Evolutionary conservation across 2,329 filamentous ascomycete genomes (phyloP).

Genomic region (Aspergillus bombycis): DNA sequence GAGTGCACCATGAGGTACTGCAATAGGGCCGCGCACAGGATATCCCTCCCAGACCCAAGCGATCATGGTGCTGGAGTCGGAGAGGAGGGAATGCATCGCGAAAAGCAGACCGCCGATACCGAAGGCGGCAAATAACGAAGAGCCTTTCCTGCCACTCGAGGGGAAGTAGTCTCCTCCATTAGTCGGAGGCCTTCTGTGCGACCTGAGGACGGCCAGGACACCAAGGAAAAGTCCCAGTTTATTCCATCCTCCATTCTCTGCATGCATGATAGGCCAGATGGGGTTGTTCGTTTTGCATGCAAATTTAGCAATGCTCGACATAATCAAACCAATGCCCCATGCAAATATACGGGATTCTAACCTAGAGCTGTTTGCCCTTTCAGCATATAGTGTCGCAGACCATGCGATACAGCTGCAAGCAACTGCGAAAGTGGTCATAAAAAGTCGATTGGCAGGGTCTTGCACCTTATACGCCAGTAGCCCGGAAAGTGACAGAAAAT

Average conservation of each 20-base stretch:
- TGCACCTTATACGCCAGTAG: constrained; percentile 77
- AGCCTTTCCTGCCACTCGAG: constrained; percentile 63
- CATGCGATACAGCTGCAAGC: constrained; percentile 80
- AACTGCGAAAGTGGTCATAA: constrained; percentile 78
- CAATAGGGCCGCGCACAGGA: constrained; percentile 82
- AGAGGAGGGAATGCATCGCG: constrained; percentile 86
- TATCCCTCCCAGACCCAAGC: constrained; percentile 98
- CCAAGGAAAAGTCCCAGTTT: constrained; percentile 77
- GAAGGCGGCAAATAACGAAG: constrained; percentile 70
- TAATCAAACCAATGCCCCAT: constrained; percentile 78
- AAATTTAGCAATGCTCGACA: constrained; percentile 89
- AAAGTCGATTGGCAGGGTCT: constrained; percentile 74
- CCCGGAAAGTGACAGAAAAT: constrained; percentile 77
- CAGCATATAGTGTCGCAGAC: constrained; percentile 78
- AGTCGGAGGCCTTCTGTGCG: constrained; percentile 67
- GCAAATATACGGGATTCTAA: constrained; percentile 82
- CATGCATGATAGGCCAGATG: constrained; percentile 92
- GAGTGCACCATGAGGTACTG: constrained; percentile 85
- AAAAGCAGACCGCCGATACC: constrained; percentile 86
- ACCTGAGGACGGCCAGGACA: constrained; percentile 72
- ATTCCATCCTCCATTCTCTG: constrained; percentile 89
- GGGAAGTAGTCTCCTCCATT: constrained; percentile 55
- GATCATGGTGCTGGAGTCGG: constrained; percentile 98
- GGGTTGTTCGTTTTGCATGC: constrained; percentile 95
- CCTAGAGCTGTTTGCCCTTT: constrained; percentile 71